These are phyloP conservation scores for Leccinum rimulosum DNA, from an alignment of 768 basidiomycete species.

Conservation along the genomic window DNA sequence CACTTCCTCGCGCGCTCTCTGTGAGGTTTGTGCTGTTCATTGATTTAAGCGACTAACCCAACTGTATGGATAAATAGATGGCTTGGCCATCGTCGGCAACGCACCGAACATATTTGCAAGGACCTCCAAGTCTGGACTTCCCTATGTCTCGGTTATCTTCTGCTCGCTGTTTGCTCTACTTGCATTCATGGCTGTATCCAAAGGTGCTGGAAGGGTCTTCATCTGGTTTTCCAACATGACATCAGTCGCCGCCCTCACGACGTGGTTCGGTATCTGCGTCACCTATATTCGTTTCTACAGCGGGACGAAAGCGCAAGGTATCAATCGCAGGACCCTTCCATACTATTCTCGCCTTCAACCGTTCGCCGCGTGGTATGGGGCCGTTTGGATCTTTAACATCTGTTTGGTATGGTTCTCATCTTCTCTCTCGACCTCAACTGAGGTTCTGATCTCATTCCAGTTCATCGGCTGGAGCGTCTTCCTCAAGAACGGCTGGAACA, in stretches of 20 bases:
- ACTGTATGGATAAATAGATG: slow-evolving; percentile 48
- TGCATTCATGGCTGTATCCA: slow-evolving; percentile 76
- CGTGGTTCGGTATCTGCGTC: slow-evolving; percentile 76
- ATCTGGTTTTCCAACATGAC: slow-evolving; percentile 80
- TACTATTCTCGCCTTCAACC: slow-evolving; percentile 69
- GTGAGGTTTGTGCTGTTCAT: slow-evolving; percentile 40
- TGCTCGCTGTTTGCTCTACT: slow-evolving; percentile 66
- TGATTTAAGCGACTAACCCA: background rate
- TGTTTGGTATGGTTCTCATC: slow-evolving; percentile 52
- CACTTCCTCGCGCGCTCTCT: slow-evolving; percentile 78
- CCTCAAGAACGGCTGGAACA: slow-evolving; percentile 50
- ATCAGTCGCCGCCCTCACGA: slow-evolving; percentile 60
- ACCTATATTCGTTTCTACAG: slow-evolving; percentile 82
- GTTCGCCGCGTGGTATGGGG: slow-evolving; percentile 63
- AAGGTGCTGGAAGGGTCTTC: slow-evolving; percentile 72
- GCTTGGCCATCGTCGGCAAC: slow-evolving; percentile 74
- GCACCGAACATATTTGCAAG: slow-evolving; percentile 78
- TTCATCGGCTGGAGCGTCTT: slow-evolving; percentile 53
- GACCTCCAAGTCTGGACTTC: slow-evolving; percentile 72
- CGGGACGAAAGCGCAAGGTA: slow-evolving; percentile 78
- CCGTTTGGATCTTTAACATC: slow-evolving; percentile 40
- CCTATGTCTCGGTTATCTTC: slow-evolving; percentile 68
- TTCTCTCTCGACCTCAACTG: background rate
- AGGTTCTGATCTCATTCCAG: slow-evolving; percentile 36
- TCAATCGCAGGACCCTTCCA: slow-evolving; percentile 68